phyloP scores from a whole-genome alignment of 768 basidiomycete genomes.

The Pleurotus pulmonarius region DNA sequence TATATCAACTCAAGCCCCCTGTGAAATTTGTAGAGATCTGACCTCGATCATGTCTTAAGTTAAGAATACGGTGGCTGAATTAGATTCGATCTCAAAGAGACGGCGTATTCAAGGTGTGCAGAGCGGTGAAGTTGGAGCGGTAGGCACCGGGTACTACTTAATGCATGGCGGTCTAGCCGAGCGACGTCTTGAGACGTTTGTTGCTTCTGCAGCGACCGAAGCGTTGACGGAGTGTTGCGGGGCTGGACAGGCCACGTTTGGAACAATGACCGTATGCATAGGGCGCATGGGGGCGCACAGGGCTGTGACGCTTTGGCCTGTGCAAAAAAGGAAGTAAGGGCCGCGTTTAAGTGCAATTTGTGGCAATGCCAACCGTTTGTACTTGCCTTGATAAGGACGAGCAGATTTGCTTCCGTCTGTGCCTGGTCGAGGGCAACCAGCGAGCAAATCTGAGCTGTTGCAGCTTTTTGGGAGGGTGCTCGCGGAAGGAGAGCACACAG shows the following conservation, averaged over 20 bases:
- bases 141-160: too few relatives aligned
- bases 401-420: neutral
- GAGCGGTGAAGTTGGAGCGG: too few relatives aligned
- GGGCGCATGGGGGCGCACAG: neutral
- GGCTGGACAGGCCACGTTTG: too few relatives aligned
- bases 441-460: neutral
- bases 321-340: too few relatives aligned
- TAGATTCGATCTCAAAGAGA: neutral
- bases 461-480: neutral
- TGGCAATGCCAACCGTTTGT: conserved; percentile 4
- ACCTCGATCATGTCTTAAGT: neutral
- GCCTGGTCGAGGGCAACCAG: neutral
- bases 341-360: neutral
- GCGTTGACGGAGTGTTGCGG: too few relatives aligned
- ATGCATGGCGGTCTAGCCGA: too few relatives aligned
- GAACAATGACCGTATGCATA: too few relatives aligned
- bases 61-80: conserved; percentile 2
- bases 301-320: neutral
- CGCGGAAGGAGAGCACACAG: neutral
- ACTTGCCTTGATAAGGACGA: neutral
- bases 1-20: neutral
- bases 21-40: conserved; percentile 3
- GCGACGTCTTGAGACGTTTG: too few relatives aligned
- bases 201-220: too few relatives aligned
- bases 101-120: too few relatives aligned